Percentiles rank a stretch among this genome's conserved stretches.
phyloP scores from a whole-genome alignment of 2,329 filamentous ascomycete genomes.

The Diaporthe caulivora region DNA sequence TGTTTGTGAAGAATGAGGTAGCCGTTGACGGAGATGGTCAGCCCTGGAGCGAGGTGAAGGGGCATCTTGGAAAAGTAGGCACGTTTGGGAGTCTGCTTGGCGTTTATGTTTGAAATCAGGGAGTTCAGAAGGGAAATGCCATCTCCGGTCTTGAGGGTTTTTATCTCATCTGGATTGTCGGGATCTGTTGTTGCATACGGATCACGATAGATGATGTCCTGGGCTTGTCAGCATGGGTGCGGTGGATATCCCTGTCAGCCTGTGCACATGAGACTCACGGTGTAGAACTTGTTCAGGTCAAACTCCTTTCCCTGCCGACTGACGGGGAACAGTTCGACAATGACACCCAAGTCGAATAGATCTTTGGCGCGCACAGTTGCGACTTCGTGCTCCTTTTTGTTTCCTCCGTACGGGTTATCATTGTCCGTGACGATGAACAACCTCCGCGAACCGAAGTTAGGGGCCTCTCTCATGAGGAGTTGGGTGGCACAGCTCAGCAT shows the following conservation, averaged over 20 bases:
- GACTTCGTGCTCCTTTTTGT: conserved; percentile 79
- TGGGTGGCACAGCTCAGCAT: conserved; percentile 96
- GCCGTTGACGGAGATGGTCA: conserved; percentile 92
- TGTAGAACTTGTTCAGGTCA: conserved; percentile 88
- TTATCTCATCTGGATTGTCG: conserved; percentile 67
- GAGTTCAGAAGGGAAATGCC: conserved; percentile 84
- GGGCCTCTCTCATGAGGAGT: conserved; percentile 93
- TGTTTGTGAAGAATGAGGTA: conserved; percentile 92
- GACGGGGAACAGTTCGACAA: conserved; percentile 94
- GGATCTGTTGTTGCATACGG: conserved; percentile 73
- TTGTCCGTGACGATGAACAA: conserved; percentile 98
- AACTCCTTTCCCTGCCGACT: conserved; percentile 78
- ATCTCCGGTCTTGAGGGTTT: conserved; percentile 76
- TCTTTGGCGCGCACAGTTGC: conserved; percentile 93
- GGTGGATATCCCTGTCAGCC: too few relatives aligned
- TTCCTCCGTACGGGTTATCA: conserved; percentile 82
- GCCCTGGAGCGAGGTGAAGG: conserved; percentile 85
- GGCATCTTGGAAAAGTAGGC: conserved; percentile 89
- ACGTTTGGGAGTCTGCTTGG: conserved; percentile 87
- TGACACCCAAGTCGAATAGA: conserved; percentile 91
- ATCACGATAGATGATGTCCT: conserved; percentile 93
- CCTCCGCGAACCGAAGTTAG: conserved; percentile 92
- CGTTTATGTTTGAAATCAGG: conserved; percentile 88
- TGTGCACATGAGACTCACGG: conserved; percentile 68
- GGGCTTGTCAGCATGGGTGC: conserved; percentile 12